These are phyloP conservation scores for Populus nigra DNA, from an alignment of 345 rosid species.

Conservation along the genomic window DNA sequence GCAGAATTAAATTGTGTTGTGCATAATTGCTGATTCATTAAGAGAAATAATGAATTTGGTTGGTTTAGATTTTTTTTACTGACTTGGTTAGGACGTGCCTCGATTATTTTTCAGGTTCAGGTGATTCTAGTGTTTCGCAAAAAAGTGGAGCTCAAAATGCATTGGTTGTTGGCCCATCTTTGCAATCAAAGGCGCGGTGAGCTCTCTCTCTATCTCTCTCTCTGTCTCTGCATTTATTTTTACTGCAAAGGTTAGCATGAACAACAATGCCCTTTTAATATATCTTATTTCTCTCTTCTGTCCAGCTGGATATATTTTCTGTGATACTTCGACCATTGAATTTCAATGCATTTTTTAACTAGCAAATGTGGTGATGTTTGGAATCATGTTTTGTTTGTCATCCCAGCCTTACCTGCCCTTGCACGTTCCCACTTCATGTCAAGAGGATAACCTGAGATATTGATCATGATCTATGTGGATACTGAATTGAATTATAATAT, in stretches of 20 bases:
- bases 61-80: not conserved
- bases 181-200: conserved; percentile 60
- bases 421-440: not conserved
- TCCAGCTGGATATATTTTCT: not conserved
- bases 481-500: too few species aligned
- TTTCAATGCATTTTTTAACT: too few species aligned
- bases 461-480: not conserved
- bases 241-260: not conserved
- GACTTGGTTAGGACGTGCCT: not conserved
- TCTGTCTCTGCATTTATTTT: not conserved
- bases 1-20: too few species aligned
- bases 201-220: conserved; percentile 26
- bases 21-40: not conserved
- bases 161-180: conserved; percentile 76
- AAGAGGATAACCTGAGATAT: not conserved
- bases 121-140: conserved; percentile 47
- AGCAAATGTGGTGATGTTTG: not conserved
- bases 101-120: conserved; percentile 51
- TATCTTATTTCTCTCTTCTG: not conserved
- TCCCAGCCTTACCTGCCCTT: not conserved
- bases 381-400: not conserved
- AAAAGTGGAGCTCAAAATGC: conserved; percentile 61
- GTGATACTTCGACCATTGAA: not conserved
- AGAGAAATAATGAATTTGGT: not conserved
- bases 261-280: not conserved